Percentiles rank a stretch among this genome's conserved stretches.
phyloP scores from a whole-genome alignment of 768 basidiomycete species.

The Leccinum aurantiacum region DNA sequence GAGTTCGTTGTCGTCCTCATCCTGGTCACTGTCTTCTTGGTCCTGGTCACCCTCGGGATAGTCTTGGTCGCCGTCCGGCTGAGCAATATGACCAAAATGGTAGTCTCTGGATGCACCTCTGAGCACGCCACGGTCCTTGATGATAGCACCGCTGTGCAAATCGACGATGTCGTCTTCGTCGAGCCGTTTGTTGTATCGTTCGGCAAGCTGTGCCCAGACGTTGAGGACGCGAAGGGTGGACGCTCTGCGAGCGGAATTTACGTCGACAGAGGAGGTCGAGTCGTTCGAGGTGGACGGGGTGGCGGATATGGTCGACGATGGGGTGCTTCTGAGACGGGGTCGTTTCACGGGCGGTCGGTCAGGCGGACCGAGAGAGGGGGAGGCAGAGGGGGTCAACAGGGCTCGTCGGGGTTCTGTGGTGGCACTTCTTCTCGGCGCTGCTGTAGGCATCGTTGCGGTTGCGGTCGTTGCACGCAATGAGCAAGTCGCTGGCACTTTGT shows the following conservation, averaged over 20 bases:
- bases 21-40: constrained; percentile 48
- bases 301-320: constrained; percentile 44
- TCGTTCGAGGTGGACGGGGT: constrained; percentile 29
- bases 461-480: constrained; percentile 11
- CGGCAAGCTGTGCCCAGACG: constrained; percentile 67
- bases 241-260: constrained; percentile 56
- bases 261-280: constrained; percentile 36
- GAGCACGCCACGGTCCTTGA: constrained; percentile 71
- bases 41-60: constrained; percentile 41
- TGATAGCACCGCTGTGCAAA: constrained; percentile 55
- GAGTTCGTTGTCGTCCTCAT: constrained; percentile 58
- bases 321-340: constrained; percentile 46
- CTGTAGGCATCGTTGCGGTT: constrained; percentile 15
- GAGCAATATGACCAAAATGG: constrained; percentile 53
- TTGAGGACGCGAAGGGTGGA: constrained; percentile 53
- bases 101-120: constrained; percentile 41
- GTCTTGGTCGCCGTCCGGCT: constrained; percentile 38
- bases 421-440: not conserved
- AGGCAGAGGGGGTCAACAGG: constrained; percentile 29
- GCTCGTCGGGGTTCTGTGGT: constrained; percentile 12
- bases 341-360: constrained; percentile 49
- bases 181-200: constrained; percentile 61
- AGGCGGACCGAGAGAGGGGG: constrained; percentile 30
- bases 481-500: not conserved
- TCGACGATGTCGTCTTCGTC: constrained; percentile 84